Percentiles rank a stretch among this genome's conserved stretches.
Conservation (phyloP, 163 green algal species). For the Scenedesmus sp. region DNA sequence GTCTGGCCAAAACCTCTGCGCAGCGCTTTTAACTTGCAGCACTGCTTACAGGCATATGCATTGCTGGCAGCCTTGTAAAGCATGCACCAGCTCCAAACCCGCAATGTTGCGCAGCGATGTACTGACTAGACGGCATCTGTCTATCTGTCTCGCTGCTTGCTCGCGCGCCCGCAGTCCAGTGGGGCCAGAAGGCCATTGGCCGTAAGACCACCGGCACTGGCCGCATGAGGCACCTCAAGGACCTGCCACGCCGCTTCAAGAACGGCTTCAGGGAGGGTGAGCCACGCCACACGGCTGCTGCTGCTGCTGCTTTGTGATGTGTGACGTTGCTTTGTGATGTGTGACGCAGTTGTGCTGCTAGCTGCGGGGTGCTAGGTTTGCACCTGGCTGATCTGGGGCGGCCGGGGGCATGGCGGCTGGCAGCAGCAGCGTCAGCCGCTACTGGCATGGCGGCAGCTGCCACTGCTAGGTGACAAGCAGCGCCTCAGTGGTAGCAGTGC, state of each 20-base stretch:
- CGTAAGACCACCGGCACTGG: constrained; percentile 98
- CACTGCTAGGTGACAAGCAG: no score
- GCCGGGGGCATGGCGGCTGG: not conserved
- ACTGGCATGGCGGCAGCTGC: not conserved
- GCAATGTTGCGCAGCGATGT: no score
- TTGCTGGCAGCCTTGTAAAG: no score
- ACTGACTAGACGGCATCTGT: not conserved
- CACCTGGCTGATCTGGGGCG: not conserved
- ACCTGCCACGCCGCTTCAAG: constrained; percentile 91
- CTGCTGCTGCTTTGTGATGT: not conserved
- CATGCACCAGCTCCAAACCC: no score
- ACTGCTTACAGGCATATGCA: no score
- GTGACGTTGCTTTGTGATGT: not conserved
- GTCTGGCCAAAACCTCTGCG: no score
- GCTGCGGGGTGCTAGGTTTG: not conserved
- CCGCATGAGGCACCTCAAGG: constrained; percentile 96
- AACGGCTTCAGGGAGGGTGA: constrained; percentile 97
- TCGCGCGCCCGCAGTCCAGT: constrained; percentile 88
- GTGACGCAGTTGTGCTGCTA: not conserved
- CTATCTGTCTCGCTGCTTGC: not conserved
- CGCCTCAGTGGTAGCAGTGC: no score
- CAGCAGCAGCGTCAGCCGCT: not conserved
- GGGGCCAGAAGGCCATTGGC: constrained; percentile 98
- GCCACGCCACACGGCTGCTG: not conserved
- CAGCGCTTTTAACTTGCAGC: no score